Percentiles rank a stretch among this genome's conserved stretches.
These are phyloP conservation scores for Craterostigma plantagineum DNA, from an alignment of 257 asterid species.

Conservation along the genomic window DNA sequence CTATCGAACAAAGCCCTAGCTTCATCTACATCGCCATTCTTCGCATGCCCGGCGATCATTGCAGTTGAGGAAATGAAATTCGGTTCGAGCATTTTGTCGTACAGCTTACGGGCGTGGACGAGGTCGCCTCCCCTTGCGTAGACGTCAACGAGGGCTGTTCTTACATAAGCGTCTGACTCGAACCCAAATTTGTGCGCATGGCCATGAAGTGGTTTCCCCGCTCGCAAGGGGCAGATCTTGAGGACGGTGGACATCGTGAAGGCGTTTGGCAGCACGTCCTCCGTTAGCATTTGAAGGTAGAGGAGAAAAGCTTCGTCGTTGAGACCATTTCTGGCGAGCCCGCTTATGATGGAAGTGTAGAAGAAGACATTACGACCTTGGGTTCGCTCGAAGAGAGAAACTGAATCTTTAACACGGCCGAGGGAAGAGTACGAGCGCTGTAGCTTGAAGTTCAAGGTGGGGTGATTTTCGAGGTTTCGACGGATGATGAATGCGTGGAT, in stretches of 20 bases:
- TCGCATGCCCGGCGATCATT: constrained; percentile 33
- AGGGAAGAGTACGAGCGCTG: constrained; percentile 27
- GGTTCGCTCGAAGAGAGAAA: constrained; percentile 22
- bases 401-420: constrained; percentile 17
- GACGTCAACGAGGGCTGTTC: constrained; percentile 28
- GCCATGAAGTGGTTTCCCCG: constrained; percentile 23
- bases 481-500: constrained; percentile 28
- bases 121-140: constrained; percentile 25
- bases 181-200: constrained; percentile 27
- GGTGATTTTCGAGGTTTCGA: constrained; percentile 21
- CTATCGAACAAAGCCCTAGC: constrained; percentile 26
- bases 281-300: constrained; percentile 27
- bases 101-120: constrained; percentile 22
- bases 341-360: constrained; percentile 30
- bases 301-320: constrained; percentile 20
- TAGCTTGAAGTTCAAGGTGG: constrained; percentile 30
- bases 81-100: constrained; percentile 21
- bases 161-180: constrained; percentile 22
- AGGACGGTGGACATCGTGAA: constrained; percentile 25
- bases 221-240: constrained; percentile 18
- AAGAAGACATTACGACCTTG: constrained; percentile 24
- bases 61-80: constrained; percentile 30
- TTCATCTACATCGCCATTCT: constrained; percentile 25
- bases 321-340: constrained; percentile 26
- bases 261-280: constrained; percentile 26